phyloP scores from a whole-genome alignment of 73 alveolate species.

The Tetrahymena thermophila region DNA sequence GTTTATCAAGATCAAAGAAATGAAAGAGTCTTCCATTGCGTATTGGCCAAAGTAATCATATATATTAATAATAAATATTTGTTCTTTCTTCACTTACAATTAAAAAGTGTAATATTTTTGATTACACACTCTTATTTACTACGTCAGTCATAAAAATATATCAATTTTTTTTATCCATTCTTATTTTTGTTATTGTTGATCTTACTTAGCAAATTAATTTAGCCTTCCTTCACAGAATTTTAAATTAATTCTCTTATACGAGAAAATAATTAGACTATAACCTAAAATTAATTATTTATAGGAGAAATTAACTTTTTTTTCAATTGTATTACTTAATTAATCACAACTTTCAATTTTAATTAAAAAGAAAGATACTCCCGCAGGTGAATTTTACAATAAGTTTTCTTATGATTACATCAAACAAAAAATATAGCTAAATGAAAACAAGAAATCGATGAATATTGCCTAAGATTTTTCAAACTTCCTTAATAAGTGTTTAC shows the following conservation, averaged over 20 bases:
- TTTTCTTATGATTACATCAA: not conserved
- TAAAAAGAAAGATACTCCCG: not conserved
- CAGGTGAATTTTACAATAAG: not conserved
- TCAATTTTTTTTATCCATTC: no score
- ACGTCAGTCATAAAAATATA: no score
- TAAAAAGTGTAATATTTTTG: no score
- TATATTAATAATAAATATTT: not conserved
- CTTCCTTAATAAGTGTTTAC: not conserved
- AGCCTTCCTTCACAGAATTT: not conserved
- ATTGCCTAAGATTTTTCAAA: not conserved
- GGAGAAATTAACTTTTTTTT: not conserved
- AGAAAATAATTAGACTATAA: not conserved
- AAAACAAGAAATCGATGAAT: not conserved
- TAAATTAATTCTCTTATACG: not conserved
- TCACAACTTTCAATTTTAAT: not conserved
- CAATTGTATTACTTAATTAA: not conserved
- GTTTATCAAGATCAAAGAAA: not conserved
- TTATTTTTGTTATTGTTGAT: not conserved
- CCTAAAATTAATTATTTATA: not conserved
- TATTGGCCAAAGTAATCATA: not conserved
- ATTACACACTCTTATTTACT: no score
- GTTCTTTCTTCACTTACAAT: not conserved
- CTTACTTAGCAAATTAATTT: not conserved
- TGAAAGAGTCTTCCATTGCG: not conserved
- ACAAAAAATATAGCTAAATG: not conserved